phyloP scores from a whole-genome alignment of 305 asterid genomes.

The Striga hermonthica region DNA sequence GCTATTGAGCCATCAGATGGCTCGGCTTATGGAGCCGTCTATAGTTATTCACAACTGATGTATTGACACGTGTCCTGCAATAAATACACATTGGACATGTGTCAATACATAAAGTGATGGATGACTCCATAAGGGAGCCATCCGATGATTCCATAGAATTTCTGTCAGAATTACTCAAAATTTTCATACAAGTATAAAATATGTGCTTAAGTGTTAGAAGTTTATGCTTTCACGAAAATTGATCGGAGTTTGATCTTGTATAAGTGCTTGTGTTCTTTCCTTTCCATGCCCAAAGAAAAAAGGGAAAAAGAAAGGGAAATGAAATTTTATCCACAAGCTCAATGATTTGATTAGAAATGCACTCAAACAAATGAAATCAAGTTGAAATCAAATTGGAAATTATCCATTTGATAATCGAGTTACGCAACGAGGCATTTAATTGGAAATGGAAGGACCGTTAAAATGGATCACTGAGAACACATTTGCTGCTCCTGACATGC shows the following conservation, averaged over 20 bases:
- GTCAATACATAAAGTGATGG: too few relatives aligned
- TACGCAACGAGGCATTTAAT: slow-evolving; percentile 25
- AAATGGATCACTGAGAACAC: slow-evolving; percentile 30
- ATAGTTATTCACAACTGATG: too few relatives aligned
- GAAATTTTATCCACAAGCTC: background rate
- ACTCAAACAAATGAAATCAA: slow-evolving; percentile 7
- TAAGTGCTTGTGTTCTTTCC: background rate
- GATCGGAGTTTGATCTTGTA: background rate
- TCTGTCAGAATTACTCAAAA: background rate
- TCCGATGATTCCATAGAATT: background rate
- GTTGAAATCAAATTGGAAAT: slow-evolving; percentile 13
- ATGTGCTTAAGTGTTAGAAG: background rate
- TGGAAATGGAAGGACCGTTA: slow-evolving; percentile 25
- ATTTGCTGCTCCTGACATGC: slow-evolving; percentile 32
- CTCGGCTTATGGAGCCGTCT: too few relatives aligned
- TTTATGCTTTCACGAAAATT: background rate
- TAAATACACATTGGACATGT: too few relatives aligned
- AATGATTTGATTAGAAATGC: background rate
- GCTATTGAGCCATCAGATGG: too few relatives aligned
- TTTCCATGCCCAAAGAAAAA: background rate
- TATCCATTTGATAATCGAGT: background rate
- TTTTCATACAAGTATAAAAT: background rate
- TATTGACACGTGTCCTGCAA: too few relatives aligned
- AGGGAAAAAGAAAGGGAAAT: too few relatives aligned
- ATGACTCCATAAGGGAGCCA: too few relatives aligned